Conservation (phyloP, 1,284 basidiomycete genomes). For the Sutorius eximius region DNA sequence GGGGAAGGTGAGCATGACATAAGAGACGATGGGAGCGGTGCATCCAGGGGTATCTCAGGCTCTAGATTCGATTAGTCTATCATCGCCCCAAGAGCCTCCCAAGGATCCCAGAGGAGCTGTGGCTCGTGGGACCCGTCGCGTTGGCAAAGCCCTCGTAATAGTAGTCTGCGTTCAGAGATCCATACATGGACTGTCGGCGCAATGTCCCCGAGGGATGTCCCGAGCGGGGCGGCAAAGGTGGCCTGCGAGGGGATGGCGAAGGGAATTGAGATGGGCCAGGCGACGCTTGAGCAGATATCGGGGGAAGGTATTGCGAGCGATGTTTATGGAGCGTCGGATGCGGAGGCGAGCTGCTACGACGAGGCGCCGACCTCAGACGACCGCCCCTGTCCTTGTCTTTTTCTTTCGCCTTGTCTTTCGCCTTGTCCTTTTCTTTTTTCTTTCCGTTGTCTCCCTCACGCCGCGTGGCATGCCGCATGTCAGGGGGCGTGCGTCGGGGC, state of each 20-base stretch:
- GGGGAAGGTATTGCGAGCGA: slow-evolving; percentile 13
- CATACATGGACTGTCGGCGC: slow-evolving; percentile 24
- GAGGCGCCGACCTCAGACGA: slow-evolving; percentile 1
- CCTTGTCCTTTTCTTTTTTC: slow-evolving; percentile 21
- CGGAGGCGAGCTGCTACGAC: neutral
- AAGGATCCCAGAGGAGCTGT: slow-evolving; percentile 15
- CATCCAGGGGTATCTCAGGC: neutral
- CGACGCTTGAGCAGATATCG: neutral
- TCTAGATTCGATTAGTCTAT: neutral
- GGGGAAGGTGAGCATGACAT: neutral
- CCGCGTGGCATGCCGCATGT: neutral
- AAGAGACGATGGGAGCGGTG: no score
- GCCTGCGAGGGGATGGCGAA: neutral
- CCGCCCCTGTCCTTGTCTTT: slow-evolving; percentile 7
- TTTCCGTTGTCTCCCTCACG: slow-evolving; percentile 15
- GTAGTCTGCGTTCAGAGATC: neutral
- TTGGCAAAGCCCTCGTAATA: neutral
- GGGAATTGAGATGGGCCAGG: neutral
- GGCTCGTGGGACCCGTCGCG: neutral
- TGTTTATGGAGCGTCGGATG: slow-evolving; percentile 3
- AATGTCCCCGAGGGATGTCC: neutral
- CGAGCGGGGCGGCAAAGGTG: slow-evolving; percentile 13
- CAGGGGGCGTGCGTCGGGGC: slow-evolving; percentile 38
- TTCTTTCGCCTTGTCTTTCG: slow-evolving; percentile 26
- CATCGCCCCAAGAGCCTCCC: slow-evolving; percentile 25